phyloP scores from a whole-genome alignment of 345 rosid species.

The Clarkia xantiana region DNA sequence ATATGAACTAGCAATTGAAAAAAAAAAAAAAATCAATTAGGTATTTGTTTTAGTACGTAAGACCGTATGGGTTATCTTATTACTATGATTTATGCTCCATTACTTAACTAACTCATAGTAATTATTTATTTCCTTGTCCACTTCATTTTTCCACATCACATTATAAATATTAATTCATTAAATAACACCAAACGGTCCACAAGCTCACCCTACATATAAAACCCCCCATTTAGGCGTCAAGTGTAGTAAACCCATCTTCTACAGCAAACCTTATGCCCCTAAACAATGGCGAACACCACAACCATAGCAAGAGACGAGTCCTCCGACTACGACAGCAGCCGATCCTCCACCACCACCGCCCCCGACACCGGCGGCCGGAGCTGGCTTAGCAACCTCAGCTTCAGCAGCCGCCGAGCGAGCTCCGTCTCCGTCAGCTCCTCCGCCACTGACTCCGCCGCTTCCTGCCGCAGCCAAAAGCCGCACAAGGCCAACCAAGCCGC shows the following conservation, averaged over 20 bases:
- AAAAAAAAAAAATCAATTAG: no score
- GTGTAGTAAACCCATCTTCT: not conserved
- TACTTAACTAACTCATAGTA: no score
- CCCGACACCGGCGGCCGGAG: slow-evolving; percentile 62
- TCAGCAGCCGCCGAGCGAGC: slow-evolving; percentile 64
- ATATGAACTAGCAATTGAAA: no score
- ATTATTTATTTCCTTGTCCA: not conserved
- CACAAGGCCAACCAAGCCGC: slow-evolving; percentile 87
- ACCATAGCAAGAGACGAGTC: slow-evolving; percentile 5
- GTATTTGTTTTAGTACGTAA: no score
- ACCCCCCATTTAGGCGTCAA: not conserved
- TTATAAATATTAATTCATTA: not conserved
- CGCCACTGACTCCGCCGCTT: slow-evolving; percentile 15
- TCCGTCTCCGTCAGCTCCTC: slow-evolving; percentile 44
- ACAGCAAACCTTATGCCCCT: not conserved
- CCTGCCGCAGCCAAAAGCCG: slow-evolving; percentile 32
- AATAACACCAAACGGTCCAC: no score
- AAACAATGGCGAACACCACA: slow-evolving; percentile 4
- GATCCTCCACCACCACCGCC: slow-evolving; percentile 23
- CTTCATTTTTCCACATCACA: slow-evolving; percentile 1
- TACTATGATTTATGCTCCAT: no score
- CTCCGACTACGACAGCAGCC: slow-evolving; percentile 12
- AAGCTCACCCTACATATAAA: not conserved
- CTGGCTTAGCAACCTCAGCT: slow-evolving; percentile 76
- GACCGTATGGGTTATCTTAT: no score